Evolutionary conservation across 2,329 filamentous ascomycete genomes (phyloP).

Genomic region (Tolypocladium tropicale): DNA sequence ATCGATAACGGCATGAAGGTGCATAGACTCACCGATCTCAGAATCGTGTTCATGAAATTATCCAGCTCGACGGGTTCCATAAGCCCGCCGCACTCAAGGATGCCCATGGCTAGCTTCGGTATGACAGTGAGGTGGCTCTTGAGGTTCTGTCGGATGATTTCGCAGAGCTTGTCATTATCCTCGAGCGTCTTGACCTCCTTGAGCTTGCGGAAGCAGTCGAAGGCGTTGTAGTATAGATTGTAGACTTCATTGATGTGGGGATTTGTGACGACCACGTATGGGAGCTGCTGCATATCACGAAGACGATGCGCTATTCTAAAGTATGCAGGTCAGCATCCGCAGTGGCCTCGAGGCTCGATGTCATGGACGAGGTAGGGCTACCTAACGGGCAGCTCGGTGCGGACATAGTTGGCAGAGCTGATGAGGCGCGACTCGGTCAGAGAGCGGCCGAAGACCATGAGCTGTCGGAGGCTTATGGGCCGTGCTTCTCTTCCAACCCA

Average conservation of each 20-base stretch:
- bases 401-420: conserved; percentile 94
- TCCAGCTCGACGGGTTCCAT: conserved; percentile 77
- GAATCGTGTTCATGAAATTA: conserved; percentile 87
- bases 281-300: conserved; percentile 92
- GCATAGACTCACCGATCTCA: conserved; percentile 60
- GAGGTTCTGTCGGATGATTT: conserved; percentile 67
- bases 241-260: conserved; percentile 90
- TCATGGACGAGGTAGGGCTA: conserved; percentile 1
- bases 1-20: not conserved
- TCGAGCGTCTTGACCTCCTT: conserved; percentile 76
- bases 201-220: conserved; percentile 78
- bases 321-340: not conserved
- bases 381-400: conserved; percentile 60
- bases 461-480: conserved; percentile 90
- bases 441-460: conserved; percentile 94
- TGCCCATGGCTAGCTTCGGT: conserved; percentile 86
- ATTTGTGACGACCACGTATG: conserved; percentile 94
- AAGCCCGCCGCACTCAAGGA: conserved; percentile 77
- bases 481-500: conserved; percentile 89
- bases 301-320: conserved; percentile 79
- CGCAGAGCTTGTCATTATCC: conserved; percentile 83
- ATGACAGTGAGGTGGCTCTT: conserved; percentile 88
- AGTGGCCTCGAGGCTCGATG: not conserved
- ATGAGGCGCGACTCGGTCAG: conserved; percentile 82
- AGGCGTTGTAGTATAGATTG: conserved; percentile 93